Percentiles rank a stretch among this genome's conserved stretches.
Evolutionary conservation across 768 basidiomycete species (phyloP).

Genomic region (Lactarius tabidus): DNA sequence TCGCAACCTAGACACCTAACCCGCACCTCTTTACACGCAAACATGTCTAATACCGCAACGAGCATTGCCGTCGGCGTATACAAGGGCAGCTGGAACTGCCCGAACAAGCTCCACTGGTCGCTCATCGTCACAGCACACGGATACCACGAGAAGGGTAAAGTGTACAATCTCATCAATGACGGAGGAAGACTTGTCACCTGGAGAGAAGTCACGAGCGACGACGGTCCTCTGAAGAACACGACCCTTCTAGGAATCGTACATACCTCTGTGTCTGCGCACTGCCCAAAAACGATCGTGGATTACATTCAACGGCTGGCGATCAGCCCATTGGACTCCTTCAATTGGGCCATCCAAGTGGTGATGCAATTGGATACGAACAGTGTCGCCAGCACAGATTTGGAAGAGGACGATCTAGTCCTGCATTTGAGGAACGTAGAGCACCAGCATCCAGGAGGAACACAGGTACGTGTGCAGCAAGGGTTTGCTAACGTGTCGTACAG

Average conservation of each 20-base stretch:
- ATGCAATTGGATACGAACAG: not conserved
- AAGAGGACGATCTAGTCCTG: not conserved
- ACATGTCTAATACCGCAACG: conserved; percentile 2
- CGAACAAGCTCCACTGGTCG: not conserved
- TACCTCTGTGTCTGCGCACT: not conserved
- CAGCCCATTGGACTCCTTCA: not conserved
- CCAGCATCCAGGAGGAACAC: not conserved
- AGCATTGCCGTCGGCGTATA: not conserved
- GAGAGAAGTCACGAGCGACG: not conserved
- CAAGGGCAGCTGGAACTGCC: not conserved
- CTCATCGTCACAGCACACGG: not conserved
- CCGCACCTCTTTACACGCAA: not conserved
- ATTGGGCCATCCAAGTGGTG: conserved; percentile 8
- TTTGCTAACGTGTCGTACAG: not conserved
- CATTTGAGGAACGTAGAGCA: not conserved
- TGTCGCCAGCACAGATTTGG: not conserved
- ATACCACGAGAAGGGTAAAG: not conserved
- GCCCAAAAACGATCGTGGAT: not conserved
- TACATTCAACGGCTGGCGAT: not conserved
- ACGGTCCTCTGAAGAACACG: not conserved
- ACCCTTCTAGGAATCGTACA: not conserved
- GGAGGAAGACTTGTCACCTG: not conserved
- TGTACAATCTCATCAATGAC: not conserved
- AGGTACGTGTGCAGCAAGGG: not conserved
- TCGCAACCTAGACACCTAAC: not conserved